phyloP scores from a whole-genome alignment of 2,329 filamentous ascomycete species.

The Cryphonectria radicalis region DNA sequence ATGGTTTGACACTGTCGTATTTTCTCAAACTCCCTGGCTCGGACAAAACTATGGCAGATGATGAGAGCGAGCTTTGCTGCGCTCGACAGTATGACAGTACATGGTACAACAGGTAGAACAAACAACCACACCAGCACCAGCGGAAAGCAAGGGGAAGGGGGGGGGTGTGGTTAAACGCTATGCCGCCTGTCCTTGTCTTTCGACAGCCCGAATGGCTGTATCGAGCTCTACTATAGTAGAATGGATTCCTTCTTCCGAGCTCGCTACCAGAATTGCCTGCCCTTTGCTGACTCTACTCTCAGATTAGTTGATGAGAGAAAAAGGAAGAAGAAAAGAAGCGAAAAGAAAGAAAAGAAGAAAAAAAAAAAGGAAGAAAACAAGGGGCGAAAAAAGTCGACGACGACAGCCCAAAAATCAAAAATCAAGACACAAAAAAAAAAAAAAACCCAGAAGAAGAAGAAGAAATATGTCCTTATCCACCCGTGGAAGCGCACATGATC shows the following conservation, averaged over 20 bases:
- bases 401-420: too few species aligned
- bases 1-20: background rate
- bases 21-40: too few species aligned
- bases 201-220: background rate
- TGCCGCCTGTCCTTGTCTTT: background rate
- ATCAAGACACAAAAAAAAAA: background rate
- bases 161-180: too few species aligned
- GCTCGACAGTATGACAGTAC: background rate
- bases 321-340: background rate
- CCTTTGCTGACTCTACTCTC: conserved; percentile 7
- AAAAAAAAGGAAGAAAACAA: conserved; percentile 7
- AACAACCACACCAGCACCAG: background rate
- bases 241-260: background rate
- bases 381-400: too few species aligned
- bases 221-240: background rate
- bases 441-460: background rate
- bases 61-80: background rate
- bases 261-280: conserved; percentile 15
- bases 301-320: background rate
- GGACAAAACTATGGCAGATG: too few species aligned
- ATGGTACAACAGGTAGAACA: background rate
- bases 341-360: background rate
- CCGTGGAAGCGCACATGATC: conserved; percentile 8
- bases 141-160: background rate
- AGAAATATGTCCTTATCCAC: background rate